These are phyloP conservation scores for Trametes sp. DNA, from an alignment of 1,284 basidiomycete genomes.

Conservation along the genomic window DNA sequence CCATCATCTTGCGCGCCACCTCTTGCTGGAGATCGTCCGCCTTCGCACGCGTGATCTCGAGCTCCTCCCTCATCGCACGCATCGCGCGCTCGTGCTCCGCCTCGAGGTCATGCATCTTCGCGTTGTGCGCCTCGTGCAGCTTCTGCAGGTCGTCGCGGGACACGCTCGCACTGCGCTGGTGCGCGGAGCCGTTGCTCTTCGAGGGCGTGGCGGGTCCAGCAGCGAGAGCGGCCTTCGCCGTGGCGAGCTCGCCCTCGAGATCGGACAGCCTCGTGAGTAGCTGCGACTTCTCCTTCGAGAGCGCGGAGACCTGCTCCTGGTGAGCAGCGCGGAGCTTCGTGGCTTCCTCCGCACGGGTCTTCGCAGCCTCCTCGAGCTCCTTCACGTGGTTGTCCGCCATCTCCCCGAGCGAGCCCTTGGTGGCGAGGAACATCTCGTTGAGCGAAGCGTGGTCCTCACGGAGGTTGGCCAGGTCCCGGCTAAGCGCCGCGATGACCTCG, in stretches of 20 bases:
- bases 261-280: slow-evolving; percentile 69
- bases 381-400: slow-evolving; percentile 71
- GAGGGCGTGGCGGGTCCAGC: slow-evolving; percentile 55
- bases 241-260: slow-evolving; percentile 78
- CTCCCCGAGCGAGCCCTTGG: slow-evolving; percentile 73
- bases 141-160: slow-evolving; percentile 78
- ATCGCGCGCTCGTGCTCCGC: slow-evolving; percentile 73
- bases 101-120: slow-evolving; percentile 80
- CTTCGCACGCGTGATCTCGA: slow-evolving; percentile 62
- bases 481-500: slow-evolving; percentile 62
- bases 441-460: slow-evolving; percentile 71
- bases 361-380: slow-evolving; percentile 77
- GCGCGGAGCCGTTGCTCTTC: slow-evolving; percentile 61
- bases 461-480: slow-evolving; percentile 60
- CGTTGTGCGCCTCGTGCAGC: slow-evolving; percentile 82
- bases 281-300: slow-evolving; percentile 65
- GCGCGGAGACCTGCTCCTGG: slow-evolving; percentile 60
- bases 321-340: slow-evolving; percentile 65
- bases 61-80: slow-evolving; percentile 63
- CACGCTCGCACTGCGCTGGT: slow-evolving; percentile 57
- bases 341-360: slow-evolving; percentile 71
- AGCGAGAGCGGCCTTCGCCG: slow-evolving; percentile 60
- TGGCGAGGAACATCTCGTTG: slow-evolving; percentile 66
- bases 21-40: slow-evolving; percentile 66
- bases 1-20: slow-evolving; percentile 75